Base-by-base conservation (phyloP, 352 stramenopile species). In the Elongisporangium prolatum region DNA sequence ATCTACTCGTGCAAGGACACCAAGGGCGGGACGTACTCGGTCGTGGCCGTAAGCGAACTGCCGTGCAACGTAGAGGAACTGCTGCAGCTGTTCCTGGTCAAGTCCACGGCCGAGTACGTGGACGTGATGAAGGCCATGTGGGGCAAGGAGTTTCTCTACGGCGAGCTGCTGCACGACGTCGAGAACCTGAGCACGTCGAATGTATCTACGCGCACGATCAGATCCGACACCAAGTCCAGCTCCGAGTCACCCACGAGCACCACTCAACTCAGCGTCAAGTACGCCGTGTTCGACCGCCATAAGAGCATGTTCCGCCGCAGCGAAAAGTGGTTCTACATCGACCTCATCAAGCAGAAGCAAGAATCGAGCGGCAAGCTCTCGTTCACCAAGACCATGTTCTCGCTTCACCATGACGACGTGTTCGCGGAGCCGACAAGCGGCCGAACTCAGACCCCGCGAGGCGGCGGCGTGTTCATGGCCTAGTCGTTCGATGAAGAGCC, bases 61-160 rank as follows among this genome's bases (percentile, higher is more conserved):
- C 59, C 68, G 22, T 78, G 72, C 54, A 77, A 68, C 2, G 44
- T 77, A 47, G 65, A 59, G 22, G 75, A 85, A 44, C 78, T 85
- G 63, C 63, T 50, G 4, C 48, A 65, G 22, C 18, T 82, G 3
- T 38, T 85, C 38, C 60, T 37, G 13, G 52, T 73, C 8, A 65
- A 63, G 11, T 69, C 75, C 10, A 77, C 51, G 18, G 63, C 75
- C 28, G 55, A 55, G 21, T 80, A 85, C 54, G 60, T 58, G 8
- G 59, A 61, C 34, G 60, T 65, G 24, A 85, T 85, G 75, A 69
- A 64, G 3, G 75, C 80, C 52, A 34, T 85, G 17, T 52, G 77
- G 48, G 75, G 72, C 0, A 49, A 60, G 21, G 61, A 57, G 17
- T 82, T 82, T 40, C 52, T 69, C 14, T 60, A 54, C 2, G 73